Percentiles rank a stretch among this genome's conserved stretches.
Evolutionary conservation across 208 protist species (phyloP).

Genomic region (Tritrichomonas foetus): DNA sequence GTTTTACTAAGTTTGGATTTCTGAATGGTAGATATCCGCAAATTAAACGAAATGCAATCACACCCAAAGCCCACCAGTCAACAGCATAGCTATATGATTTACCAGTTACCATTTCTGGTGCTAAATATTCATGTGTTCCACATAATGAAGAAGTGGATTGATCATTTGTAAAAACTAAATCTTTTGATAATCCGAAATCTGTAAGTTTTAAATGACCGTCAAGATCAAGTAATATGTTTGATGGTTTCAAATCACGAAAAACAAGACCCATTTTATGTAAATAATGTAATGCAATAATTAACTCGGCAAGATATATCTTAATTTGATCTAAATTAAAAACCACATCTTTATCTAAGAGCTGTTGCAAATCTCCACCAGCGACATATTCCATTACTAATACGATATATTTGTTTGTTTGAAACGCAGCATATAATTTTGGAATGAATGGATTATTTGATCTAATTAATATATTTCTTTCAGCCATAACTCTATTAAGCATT

Average conservation of each 20-base stretch:
- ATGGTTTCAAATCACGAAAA: background rate
- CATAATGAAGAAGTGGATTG: background rate
- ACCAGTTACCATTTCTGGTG: background rate
- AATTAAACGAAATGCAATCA: no score
- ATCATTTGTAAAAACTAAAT: no score
- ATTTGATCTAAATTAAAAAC: background rate
- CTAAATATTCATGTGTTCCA: constrained; percentile 15
- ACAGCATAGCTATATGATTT: background rate
- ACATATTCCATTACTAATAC: constrained; percentile 37
- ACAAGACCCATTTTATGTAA: background rate
- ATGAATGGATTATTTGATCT: no score
- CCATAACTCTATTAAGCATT: no score
- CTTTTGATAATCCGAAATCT: background rate
- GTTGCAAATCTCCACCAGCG: background rate
- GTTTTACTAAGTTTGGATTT: no score
- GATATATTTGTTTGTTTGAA: no score
- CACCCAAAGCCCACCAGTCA: constrained; percentile 6
- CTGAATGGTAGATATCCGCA: no score
- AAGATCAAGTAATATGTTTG: background rate
- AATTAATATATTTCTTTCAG: no score
- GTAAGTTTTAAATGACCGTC: background rate
- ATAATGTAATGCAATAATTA: background rate
- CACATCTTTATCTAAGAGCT: background rate
- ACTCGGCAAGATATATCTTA: background rate
- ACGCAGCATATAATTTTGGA: no score